Evolutionary conservation across 164 flowering plant genomes (phyloP).

Genomic region (Houttuynia cordata): DNA sequence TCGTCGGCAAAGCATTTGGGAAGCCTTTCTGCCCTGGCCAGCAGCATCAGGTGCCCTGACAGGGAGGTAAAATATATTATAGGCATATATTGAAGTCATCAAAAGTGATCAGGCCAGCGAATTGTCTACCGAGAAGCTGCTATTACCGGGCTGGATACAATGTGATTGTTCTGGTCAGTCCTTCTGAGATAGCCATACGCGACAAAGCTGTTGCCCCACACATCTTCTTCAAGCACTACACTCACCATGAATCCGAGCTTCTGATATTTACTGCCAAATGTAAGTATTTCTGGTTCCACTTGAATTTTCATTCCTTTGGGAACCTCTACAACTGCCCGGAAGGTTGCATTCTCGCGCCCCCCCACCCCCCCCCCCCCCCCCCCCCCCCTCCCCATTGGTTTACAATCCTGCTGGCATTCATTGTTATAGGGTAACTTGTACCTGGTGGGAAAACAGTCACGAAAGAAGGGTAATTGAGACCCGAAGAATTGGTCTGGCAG

Average conservation of each 20-base stretch:
- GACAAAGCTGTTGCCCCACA: neutral
- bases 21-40: too few relatives aligned
- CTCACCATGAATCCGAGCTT: conserved; percentile 6
- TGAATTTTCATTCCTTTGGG: conserved; percentile 20
- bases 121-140: neutral
- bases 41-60: too few relatives aligned
- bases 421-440: conserved; percentile 7
- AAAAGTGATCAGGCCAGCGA: neutral
- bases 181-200: conserved; percentile 16
- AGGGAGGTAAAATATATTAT: too few relatives aligned
- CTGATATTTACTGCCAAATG: conserved; percentile 3
- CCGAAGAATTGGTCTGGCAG: neutral
- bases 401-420: conserved; percentile 15
- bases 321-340: conserved; percentile 9
- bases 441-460: conserved; percentile 12
- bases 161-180: conserved; percentile 17
- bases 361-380: conserved; percentile 20
- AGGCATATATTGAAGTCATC: too few relatives aligned
- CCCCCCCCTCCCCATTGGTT: conserved; percentile 23
- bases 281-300: conserved; percentile 11
- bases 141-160: conserved; percentile 17
- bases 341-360: conserved; percentile 2
- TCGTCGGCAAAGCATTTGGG: too few relatives aligned
- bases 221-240: conserved; percentile 10
- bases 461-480: conserved; percentile 21